Base-by-base conservation (phyloP, 768 basidiomycete species). In the Pulveroboletus ravenelii region DNA sequence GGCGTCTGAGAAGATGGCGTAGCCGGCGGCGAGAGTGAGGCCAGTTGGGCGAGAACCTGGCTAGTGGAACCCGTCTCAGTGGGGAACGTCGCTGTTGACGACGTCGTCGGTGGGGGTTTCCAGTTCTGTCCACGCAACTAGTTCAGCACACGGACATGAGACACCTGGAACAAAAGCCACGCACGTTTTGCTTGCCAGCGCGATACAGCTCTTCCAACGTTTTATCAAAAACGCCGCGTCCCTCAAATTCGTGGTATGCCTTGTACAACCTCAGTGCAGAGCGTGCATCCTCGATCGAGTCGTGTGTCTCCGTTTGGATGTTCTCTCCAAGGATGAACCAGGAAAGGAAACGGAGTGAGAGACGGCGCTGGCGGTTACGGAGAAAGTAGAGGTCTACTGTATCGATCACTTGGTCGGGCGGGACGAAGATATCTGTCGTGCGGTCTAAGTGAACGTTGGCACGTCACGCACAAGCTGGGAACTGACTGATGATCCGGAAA, bases 351-450 rank as follows among this genome's bases (percentile, higher is more conserved):
- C 92, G 83, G 18, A 99, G 75, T 0, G 93, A 95, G 34, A 98
- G 75, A 50, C 93, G 85, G 15, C 95, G 84, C 58, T 93, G 89
- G 20, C 93, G 82, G 23, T 77, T 70, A 58, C 79, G 81, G 25
- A 93, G 63, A 64, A 89, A 96, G 69, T 93, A 99, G n/a, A 98
- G 77, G 65, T 96, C 93, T 50, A 99, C 95, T 0, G 96, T 99
- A 65, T 99, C 96, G 52, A 94, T 87, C 41, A 99, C 93, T 67
- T 94, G 94, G 2, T 89, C 84, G 0, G 93, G 92, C 1, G 95
- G 95, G 10, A 99, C 92, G 63, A 87, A 93, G 41, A 98, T 92
- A 66, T 98, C 95, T 98, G 51, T 30, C 2, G 17, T 7, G 32
- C 34, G 3, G 15, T 47, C 8, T 25, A 18, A n/a, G 25, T 40